Conservation (phyloP, 2,329 filamentous ascomycete species). For the Alternaria incomplexa region DNA sequence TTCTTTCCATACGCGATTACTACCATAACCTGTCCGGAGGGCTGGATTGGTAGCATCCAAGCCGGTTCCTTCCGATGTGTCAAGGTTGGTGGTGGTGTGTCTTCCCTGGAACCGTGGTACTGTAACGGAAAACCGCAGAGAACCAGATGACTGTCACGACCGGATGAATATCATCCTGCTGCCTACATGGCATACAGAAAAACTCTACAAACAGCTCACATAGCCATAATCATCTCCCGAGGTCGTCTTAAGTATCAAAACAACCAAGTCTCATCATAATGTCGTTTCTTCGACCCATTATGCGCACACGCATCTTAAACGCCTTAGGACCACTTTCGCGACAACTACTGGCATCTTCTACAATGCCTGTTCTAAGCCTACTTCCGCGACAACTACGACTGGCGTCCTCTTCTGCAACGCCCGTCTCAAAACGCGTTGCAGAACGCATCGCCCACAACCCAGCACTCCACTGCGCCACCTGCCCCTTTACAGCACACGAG, state of each 20-base stretch:
- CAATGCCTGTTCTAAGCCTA: too few species aligned
- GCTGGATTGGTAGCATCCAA: accelerated
- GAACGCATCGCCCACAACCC: neutral
- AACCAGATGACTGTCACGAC: neutral
- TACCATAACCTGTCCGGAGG: neutral
- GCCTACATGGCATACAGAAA: neutral
- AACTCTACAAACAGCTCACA: neutral
- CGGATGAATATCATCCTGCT: neutral
- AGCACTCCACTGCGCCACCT: neutral
- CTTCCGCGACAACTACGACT: neutral
- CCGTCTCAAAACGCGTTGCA: neutral
- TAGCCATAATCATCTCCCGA: neutral
- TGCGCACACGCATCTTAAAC: neutral
- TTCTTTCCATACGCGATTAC: neutral
- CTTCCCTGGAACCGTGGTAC: neutral
- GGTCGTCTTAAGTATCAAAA: neutral
- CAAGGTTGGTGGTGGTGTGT: neutral
- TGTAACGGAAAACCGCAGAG: neutral
- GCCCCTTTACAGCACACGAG: neutral
- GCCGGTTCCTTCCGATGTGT: neutral
- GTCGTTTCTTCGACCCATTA: neutral
- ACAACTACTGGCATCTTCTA: constrained; percentile 11
- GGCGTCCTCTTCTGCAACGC: constrained; percentile 23
- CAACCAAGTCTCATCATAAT: neutral
- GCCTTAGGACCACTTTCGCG: neutral